These are phyloP conservation scores for Leccinum truebloodii DNA, from an alignment of 768 basidiomycete genomes.

Conservation along the genomic window DNA sequence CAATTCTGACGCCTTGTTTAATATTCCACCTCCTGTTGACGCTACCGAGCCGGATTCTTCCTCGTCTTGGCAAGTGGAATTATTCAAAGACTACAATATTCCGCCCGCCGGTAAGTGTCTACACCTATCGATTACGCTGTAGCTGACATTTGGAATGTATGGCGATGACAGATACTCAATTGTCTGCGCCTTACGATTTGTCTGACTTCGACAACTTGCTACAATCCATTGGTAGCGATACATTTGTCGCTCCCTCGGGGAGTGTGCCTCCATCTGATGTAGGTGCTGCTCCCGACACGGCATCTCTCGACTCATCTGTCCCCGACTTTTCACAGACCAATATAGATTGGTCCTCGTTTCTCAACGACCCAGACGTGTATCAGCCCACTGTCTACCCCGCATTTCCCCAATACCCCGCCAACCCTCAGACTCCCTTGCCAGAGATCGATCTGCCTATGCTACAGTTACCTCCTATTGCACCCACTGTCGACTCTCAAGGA, in stretches of 20 bases:
- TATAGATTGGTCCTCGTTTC: slow-evolving; percentile 21
- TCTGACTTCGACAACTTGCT: slow-evolving; percentile 14
- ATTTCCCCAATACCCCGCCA: slow-evolving; percentile 4
- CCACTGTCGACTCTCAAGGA: not conserved
- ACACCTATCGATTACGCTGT: not conserved
- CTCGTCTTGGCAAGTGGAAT: slow-evolving; percentile 33
- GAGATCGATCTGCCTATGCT: slow-evolving; percentile 30
- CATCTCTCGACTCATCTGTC: not conserved
- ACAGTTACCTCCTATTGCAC: slow-evolving; percentile 18
- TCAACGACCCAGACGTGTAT: not conserved
- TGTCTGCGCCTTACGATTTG: not conserved
- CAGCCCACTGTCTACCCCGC: slow-evolving; percentile 1
- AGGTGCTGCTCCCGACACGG: not conserved
- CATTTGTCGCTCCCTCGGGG: not conserved
- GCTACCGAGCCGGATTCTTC: slow-evolving; percentile 28
- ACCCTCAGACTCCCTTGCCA: slow-evolving; percentile 10
- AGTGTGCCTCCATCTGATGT: not conserved
- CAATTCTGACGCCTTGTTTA: slow-evolving; percentile 26
- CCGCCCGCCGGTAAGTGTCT: slow-evolving; percentile 12
- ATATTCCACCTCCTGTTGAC: slow-evolving; percentile 29
- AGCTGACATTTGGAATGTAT: not conserved
- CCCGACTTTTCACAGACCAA: slow-evolving; percentile 2
- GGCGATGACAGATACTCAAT: not conserved
- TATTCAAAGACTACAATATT: slow-evolving; percentile 33
- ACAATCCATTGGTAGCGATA: slow-evolving; percentile 1